Evolutionary conservation across 2,329 filamentous ascomycete genomes (phyloP).

Genomic region (Hypoxylon sp.): DNA sequence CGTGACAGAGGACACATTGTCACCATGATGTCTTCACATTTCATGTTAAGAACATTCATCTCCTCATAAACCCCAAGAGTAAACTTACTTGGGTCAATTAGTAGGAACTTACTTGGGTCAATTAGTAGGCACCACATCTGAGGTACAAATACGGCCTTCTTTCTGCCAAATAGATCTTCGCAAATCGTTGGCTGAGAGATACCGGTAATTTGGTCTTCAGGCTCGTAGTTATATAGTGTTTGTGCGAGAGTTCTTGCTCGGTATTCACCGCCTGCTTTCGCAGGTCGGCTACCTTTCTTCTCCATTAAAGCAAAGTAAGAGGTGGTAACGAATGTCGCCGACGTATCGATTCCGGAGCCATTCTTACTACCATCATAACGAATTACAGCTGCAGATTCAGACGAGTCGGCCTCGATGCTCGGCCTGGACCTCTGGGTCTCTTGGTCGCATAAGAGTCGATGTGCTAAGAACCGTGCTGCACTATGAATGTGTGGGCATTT

Average conservation of each 20-base stretch:
- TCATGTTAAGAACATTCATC: no score
- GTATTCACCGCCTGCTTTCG: background rate
- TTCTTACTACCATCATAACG: no score
- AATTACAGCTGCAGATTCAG: no score
- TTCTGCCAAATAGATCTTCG: background rate
- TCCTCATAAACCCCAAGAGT: background rate
- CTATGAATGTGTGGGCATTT: no score
- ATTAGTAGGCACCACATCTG: background rate
- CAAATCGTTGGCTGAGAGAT: background rate
- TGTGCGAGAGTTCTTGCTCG: background rate
- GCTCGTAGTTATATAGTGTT: background rate
- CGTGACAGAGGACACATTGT: background rate
- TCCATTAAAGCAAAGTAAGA: background rate
- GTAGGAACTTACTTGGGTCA: slow-evolving; percentile 1
- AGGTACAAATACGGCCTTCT: background rate
- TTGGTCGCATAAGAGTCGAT: no score
- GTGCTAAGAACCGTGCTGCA: no score
- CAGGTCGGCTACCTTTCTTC: background rate
- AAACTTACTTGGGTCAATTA: slow-evolving; percentile 1
- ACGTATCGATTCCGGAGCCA: background rate
- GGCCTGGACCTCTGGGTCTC: no score
- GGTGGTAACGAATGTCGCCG: background rate
- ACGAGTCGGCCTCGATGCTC: no score
- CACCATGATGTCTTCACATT: background rate
- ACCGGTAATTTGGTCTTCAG: background rate